These are phyloP conservation scores for Aspergillus sp. DNA, from an alignment of 2,329 filamentous ascomycete genomes.

Conservation along the genomic window DNA sequence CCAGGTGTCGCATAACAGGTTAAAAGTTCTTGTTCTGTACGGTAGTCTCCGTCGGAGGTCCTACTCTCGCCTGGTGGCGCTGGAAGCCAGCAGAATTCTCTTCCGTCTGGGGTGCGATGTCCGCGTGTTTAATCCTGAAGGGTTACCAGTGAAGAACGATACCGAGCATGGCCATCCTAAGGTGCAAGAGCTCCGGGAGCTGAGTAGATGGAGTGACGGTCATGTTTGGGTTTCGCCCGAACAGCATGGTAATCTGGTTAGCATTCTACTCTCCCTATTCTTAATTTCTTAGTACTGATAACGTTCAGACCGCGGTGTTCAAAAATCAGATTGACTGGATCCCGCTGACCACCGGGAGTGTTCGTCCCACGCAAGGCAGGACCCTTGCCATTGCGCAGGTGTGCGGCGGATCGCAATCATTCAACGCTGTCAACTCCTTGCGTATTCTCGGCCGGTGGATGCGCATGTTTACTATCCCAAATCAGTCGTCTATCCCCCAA, in stretches of 20 bases:
- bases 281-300: background rate
- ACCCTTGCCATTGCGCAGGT: conserved; percentile 64
- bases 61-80: background rate
- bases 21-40: conserved; percentile 55
- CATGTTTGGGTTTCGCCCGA: too few relatives aligned
- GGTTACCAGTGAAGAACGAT: conserved; percentile 61
- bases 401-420: conserved; percentile 64
- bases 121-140: conserved; percentile 56
- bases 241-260: conserved; percentile 48
- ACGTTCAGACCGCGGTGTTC: conserved; percentile 60
- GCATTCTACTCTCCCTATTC: background rate
- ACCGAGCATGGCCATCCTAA: background rate
- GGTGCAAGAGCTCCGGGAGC: conserved; percentile 53
- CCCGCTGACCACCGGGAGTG: conserved; percentile 59
- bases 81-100: background rate
- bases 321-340: conserved; percentile 74
- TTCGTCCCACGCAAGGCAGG: conserved; percentile 65
- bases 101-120: background rate
- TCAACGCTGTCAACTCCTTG: conserved; percentile 66
- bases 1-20: conserved; percentile 30
- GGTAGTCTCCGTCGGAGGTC: background rate
- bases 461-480: conserved; percentile 68
- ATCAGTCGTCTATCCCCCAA: conserved; percentile 63
- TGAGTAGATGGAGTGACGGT: conserved; percentile 48
- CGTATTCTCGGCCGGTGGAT: conserved; percentile 68